Evolutionary conservation across 1,284 basidiomycete species (phyloP).

Genomic region (Inonotus hispidus): DNA sequence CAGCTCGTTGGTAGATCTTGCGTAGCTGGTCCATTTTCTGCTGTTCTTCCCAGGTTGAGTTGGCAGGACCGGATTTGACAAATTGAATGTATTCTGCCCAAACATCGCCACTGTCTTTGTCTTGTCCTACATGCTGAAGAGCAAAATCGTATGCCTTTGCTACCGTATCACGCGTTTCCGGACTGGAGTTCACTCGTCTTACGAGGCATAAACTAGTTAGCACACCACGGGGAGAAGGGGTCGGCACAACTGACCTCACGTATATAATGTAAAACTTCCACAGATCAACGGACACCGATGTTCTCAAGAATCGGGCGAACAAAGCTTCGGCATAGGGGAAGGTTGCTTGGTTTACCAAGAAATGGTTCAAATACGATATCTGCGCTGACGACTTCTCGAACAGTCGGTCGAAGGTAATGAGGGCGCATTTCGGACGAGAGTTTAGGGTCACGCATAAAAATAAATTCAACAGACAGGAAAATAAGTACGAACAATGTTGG

Average conservation of each 20-base stretch:
- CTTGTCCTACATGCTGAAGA: slow-evolving; percentile 83
- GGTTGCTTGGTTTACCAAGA: slow-evolving; percentile 51
- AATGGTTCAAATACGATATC: slow-evolving; percentile 80
- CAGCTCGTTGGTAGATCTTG: slow-evolving; percentile 89
- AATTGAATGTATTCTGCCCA: slow-evolving; percentile 83
- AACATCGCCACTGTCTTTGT: slow-evolving; percentile 72
- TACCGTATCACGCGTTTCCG: slow-evolving; percentile 65
- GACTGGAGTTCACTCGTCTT: slow-evolving; percentile 51
- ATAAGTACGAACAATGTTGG: slow-evolving; percentile 61
- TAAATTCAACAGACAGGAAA: slow-evolving; percentile 4
- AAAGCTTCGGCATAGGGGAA: slow-evolving; percentile 71
- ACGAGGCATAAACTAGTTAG: neutral
- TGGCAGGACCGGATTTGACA: slow-evolving; percentile 74
- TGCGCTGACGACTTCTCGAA: slow-evolving; percentile 58
- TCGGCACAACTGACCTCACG: slow-evolving; percentile 52
- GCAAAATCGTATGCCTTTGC: slow-evolving; percentile 94
- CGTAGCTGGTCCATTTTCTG: slow-evolving; percentile 93
- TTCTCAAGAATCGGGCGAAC: slow-evolving; percentile 78
- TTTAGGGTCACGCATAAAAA: slow-evolving; percentile 1
- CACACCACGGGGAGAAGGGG: neutral
- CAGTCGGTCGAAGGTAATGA: slow-evolving; percentile 16
- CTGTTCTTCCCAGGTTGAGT: slow-evolving; percentile 90
- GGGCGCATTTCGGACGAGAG: slow-evolving; percentile 17
- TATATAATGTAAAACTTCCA: slow-evolving; percentile 86
- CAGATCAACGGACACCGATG: slow-evolving; percentile 79